These are phyloP conservation scores for Schizochytrium sp. DNA, from an alignment of 108 stramenopile genomes.

Conservation along the genomic window DNA sequence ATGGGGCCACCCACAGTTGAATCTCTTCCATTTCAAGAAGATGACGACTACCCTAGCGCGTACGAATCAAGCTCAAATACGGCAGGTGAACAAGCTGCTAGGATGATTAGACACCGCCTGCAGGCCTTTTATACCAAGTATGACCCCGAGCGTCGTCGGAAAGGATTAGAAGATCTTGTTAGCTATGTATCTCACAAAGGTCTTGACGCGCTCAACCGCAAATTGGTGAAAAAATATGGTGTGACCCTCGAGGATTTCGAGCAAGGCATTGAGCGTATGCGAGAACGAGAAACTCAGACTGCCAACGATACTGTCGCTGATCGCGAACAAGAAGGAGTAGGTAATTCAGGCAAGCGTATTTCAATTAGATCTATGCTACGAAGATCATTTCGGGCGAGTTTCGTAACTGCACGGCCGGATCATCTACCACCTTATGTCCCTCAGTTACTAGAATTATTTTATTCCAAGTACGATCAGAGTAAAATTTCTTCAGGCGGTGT, in stretches of 20 bases:
- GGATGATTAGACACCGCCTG: not conserved
- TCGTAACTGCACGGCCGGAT: not conserved
- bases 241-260: constrained; percentile 46
- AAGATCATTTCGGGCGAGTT: not conserved
- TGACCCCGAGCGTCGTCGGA: constrained; percentile 16
- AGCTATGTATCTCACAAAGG: not conserved
- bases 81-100: not conserved
- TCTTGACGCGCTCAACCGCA: not conserved
- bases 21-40: not conserved
- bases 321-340: too few species aligned
- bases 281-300: too few species aligned
- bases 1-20: not conserved
- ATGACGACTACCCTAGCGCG: not conserved
- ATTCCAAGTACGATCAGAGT: constrained; percentile 34
- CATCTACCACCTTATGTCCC: constrained; percentile 10
- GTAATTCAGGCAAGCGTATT: not conserved
- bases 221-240: constrained; percentile 30
- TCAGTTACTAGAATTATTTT: constrained; percentile 48
- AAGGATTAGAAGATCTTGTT: constrained; percentile 36
- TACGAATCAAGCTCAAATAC: not conserved
- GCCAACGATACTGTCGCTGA: not conserved
- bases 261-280: not conserved
- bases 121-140: not conserved
- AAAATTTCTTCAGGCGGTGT: constrained; percentile 48
- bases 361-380: constrained; percentile 10